A percentile compares a stretch with the other conserved stretches of the same genome.
Evolutionary conservation across 352 stramenopile species (phyloP).

Genomic region (Globisporangium viniferum): DNA sequence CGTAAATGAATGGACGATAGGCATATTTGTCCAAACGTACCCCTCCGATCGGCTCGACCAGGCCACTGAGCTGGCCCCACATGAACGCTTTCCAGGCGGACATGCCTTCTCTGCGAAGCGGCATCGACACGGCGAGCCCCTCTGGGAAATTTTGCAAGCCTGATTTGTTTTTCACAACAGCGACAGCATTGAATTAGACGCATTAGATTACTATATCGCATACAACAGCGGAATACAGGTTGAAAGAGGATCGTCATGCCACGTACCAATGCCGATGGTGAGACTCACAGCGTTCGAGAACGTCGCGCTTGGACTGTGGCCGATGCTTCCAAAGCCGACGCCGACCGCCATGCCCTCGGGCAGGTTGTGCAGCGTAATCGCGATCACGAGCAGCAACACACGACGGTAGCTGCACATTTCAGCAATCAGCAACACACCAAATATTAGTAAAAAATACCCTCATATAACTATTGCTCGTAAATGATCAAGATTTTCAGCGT

Average conservation of each 20-base stretch:
- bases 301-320: constrained; percentile 59
- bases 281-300: constrained; percentile 85
- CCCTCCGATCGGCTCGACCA: constrained; percentile 87
- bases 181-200: neutral
- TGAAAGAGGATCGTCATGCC: too few species aligned
- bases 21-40: constrained; percentile 26
- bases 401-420: constrained; percentile 53
- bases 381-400: constrained; percentile 85
- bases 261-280: constrained; percentile 75
- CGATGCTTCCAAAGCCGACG: constrained; percentile 87
- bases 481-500: neutral
- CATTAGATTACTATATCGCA: too few species aligned
- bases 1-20: neutral
- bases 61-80: constrained; percentile 86
- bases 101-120: constrained; percentile 81
- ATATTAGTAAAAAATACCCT: neutral
- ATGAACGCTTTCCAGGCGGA: constrained; percentile 83
- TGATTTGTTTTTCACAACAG: constrained; percentile 1
- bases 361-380: constrained; percentile 90
- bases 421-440: neutral
- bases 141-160: constrained; percentile 90
- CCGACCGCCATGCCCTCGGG: constrained; percentile 88
- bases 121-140: constrained; percentile 86
- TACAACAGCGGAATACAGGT: too few species aligned
- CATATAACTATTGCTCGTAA: neutral